These are phyloP conservation scores for Pseudogymnoascus sp. DNA, from an alignment of 2,329 filamentous ascomycete species.

Conservation along the genomic window DNA sequence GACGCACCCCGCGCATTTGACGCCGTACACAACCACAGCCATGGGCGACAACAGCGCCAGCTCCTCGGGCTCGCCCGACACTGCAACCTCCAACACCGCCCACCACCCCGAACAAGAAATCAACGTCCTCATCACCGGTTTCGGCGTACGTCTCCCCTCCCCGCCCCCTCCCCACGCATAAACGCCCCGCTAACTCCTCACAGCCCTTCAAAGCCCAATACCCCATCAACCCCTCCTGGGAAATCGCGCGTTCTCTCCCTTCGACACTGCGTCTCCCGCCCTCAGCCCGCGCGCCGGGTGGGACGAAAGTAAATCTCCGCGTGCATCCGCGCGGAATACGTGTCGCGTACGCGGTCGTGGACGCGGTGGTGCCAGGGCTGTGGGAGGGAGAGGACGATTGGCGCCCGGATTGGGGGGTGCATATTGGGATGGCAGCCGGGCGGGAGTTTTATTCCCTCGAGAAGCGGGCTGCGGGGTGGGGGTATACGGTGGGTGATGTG, in stretches of 20 bases:
- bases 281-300: constrained; percentile 17
- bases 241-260: constrained; percentile 66
- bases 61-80: background rate
- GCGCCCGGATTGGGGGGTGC: constrained; percentile 58
- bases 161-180: background rate
- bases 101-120: constrained; percentile 37
- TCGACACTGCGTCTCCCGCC: constrained; percentile 45
- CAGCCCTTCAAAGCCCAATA: constrained; percentile 70
- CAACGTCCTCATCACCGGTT: constrained; percentile 53
- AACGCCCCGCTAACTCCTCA: background rate
- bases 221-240: constrained; percentile 70
- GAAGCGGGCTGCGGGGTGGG: constrained; percentile 59
- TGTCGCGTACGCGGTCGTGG: constrained; percentile 63
- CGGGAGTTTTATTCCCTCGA: constrained; percentile 64
- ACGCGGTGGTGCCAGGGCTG: constrained; percentile 54
- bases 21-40: background rate
- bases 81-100: background rate
- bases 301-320: constrained; percentile 37
- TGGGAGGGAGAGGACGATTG: constrained; percentile 28
- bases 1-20: background rate
- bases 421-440: constrained; percentile 70
- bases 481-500: constrained; percentile 64
- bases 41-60: background rate
- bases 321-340: constrained; percentile 59
- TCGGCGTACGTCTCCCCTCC: constrained; percentile 40